phyloP scores from a whole-genome alignment of 1,284 basidiomycete species.

The Vanrija humicola region DNA sequence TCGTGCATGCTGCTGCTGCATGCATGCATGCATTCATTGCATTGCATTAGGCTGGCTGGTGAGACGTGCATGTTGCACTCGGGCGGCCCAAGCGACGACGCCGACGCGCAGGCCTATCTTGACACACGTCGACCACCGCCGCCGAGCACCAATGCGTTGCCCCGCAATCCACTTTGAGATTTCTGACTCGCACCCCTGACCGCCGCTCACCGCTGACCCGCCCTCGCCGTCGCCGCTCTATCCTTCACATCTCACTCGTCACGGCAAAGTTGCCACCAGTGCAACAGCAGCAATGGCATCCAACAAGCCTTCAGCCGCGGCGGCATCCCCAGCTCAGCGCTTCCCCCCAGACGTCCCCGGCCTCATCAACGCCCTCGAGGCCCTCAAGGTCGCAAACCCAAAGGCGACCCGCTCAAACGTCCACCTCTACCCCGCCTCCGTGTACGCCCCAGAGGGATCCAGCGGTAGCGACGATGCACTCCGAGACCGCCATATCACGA shows the following conservation, averaged over 20 bases:
- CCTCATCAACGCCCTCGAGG: slow-evolving; percentile 33
- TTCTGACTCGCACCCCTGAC: no score
- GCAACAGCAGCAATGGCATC: background rate
- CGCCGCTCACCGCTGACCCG: no score
- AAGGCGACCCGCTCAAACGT: slow-evolving; percentile 38
- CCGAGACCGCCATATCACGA: slow-evolving; percentile 54
- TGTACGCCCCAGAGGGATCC: slow-evolving; percentile 27
- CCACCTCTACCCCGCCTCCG: slow-evolving; percentile 35
- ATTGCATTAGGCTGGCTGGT: no score
- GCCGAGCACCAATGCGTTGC: no score
- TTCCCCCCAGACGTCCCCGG: slow-evolving; percentile 28
- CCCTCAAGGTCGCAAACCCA: slow-evolving; percentile 28
- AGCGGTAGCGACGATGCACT: background rate
- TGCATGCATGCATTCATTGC: no score
- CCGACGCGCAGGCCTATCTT: no score
- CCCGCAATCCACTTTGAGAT: no score
- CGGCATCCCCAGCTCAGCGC: background rate
- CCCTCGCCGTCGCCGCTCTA: no score
- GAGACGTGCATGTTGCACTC: no score
- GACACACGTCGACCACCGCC: no score
- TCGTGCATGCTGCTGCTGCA: no score
- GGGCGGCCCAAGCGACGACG: no score
- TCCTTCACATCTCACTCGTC: background rate
- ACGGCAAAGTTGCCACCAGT: background rate
- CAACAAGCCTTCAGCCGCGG: background rate